A percentile compares a stretch with the other conserved stretches of the same genome.
Evolutionary conservation across 768 basidiomycete species (phyloP).

Genomic region (Phanerodontia chrysosporium): DNA sequence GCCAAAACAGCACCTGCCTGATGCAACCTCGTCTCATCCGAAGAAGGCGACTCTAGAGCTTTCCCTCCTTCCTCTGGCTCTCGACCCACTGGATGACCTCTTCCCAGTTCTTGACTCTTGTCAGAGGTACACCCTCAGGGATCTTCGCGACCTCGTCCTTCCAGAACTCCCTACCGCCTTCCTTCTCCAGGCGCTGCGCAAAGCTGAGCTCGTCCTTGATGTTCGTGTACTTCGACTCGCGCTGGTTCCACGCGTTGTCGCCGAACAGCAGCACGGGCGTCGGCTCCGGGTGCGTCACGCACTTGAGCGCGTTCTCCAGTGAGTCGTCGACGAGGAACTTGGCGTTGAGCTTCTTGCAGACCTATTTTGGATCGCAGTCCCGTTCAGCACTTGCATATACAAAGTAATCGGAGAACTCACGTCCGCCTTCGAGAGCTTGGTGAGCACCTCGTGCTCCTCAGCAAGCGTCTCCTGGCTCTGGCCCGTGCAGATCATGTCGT

Average conservation of each 20-base stretch:
- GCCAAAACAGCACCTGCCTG: too few relatives aligned
- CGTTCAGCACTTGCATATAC: neutral
- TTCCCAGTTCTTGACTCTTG: constrained; percentile 59
- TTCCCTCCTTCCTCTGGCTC: constrained; percentile 15
- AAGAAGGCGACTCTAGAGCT: constrained; percentile 9
- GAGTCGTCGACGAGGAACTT: constrained; percentile 77
- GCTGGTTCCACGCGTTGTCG: constrained; percentile 71
- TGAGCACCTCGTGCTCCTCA: constrained; percentile 39
- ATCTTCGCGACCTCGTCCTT: constrained; percentile 45
- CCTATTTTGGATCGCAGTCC: constrained; percentile 30
- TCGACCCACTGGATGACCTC: constrained; percentile 51
- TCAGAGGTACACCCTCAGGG: constrained; percentile 45
- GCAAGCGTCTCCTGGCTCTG: constrained; percentile 59
- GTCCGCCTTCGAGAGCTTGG: constrained; percentile 67
- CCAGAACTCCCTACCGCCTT: constrained; percentile 52
- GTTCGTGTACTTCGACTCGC: constrained; percentile 43
- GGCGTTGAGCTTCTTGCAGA: constrained; percentile 61
- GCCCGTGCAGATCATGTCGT: constrained; percentile 66
- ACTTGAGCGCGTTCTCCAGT: constrained; percentile 68
- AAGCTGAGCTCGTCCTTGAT: constrained; percentile 51
- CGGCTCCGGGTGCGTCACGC: constrained; percentile 42
- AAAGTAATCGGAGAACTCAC: constrained; percentile 29
- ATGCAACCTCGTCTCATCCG: too few relatives aligned
- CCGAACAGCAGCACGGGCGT: constrained; percentile 71
- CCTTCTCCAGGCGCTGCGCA: constrained; percentile 42